A percentile compares a stretch with the other conserved stretches of the same genome.
Evolutionary conservation across 1,284 basidiomycete genomes (phyloP).

Genomic region (Marasmius oreades): DNA sequence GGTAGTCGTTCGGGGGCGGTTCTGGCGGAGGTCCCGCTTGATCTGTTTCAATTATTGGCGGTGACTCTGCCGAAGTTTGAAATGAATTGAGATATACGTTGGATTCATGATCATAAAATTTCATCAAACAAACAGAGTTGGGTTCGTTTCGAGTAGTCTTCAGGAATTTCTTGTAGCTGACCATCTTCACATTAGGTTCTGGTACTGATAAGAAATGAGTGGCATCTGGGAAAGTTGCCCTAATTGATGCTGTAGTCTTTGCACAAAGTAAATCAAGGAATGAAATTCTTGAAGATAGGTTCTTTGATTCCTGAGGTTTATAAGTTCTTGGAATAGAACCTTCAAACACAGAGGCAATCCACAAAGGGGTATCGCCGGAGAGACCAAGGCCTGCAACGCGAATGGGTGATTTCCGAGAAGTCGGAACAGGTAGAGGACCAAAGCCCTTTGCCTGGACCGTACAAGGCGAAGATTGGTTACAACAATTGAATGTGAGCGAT

Average conservation of each 20-base stretch:
- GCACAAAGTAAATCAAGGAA: too few relatives aligned
- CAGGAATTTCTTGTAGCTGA: neutral
- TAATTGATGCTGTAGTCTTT: neutral
- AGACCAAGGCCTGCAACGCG: neutral
- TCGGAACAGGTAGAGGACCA: neutral
- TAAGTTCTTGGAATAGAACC: too few relatives aligned
- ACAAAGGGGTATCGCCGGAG: neutral
- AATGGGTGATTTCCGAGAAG: neutral
- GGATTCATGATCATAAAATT: neutral
- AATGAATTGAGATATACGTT: neutral
- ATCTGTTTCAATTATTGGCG: neutral
- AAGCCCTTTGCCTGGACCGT: constrained; percentile 14
- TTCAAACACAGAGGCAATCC: too few relatives aligned
- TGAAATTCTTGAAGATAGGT: too few relatives aligned
- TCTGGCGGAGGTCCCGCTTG: neutral
- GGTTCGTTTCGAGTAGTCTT: neutral
- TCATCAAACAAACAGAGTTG: neutral
- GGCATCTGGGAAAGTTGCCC: neutral
- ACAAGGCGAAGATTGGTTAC: neutral
- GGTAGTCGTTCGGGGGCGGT: neutral
- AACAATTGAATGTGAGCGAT: constrained; percentile 2
- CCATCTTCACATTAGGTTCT: neutral
- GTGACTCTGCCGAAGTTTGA: neutral
- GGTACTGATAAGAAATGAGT: neutral
- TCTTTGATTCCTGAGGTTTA: too few relatives aligned